Evolutionary conservation across 805 yeast species (phyloP).

Genomic region (Schwanniomyces polymorphus): DNA sequence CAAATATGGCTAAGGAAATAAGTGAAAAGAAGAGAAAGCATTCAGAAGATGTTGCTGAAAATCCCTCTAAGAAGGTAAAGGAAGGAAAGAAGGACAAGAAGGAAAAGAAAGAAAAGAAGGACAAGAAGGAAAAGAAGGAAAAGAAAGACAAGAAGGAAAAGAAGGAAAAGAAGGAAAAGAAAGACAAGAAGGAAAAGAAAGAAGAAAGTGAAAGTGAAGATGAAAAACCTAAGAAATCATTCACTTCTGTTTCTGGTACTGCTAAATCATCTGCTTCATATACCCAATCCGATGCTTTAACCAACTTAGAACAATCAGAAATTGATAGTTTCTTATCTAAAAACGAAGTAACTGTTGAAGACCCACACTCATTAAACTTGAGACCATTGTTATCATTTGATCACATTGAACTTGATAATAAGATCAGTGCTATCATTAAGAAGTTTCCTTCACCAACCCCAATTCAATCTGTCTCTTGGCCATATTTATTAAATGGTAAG

Average conservation of each 20-base stretch:
- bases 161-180: conserved; percentile 28
- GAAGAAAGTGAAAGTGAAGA: conserved; percentile 21
- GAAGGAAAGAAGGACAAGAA: conserved; percentile 4
- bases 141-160: conserved; percentile 19
- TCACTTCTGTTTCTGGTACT: conserved; percentile 9
- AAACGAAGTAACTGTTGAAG: conserved; percentile 81
- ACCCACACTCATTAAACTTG: conserved; percentile 50
- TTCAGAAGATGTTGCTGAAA: background rate
- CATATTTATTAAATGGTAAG: conserved; percentile 70
- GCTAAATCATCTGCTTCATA: conserved; percentile 21
- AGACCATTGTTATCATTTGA: conserved; percentile 73
- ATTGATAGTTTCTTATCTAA: conserved; percentile 61
- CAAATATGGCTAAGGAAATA: conserved; percentile 1
- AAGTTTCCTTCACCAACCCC: conserved; percentile 92
- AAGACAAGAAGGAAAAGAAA: conserved; percentile 33
- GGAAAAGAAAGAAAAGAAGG: conserved; percentile 21
- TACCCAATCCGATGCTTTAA: conserved; percentile 38
- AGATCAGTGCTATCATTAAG: conserved; percentile 59
- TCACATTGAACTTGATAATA: conserved; percentile 52
- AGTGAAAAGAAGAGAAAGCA: conserved; percentile 2
- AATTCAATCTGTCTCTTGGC: conserved; percentile 94
- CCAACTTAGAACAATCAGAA: conserved; percentile 50
- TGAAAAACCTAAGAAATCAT: conserved; percentile 10
- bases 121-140: conserved; percentile 27
- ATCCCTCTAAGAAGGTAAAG: background rate